Percentiles rank a stretch among this genome's conserved stretches.
These are phyloP conservation scores for Gamarada debralockiae DNA, from an alignment of 495 filamentous ascomycete species.

Conservation along the genomic window DNA sequence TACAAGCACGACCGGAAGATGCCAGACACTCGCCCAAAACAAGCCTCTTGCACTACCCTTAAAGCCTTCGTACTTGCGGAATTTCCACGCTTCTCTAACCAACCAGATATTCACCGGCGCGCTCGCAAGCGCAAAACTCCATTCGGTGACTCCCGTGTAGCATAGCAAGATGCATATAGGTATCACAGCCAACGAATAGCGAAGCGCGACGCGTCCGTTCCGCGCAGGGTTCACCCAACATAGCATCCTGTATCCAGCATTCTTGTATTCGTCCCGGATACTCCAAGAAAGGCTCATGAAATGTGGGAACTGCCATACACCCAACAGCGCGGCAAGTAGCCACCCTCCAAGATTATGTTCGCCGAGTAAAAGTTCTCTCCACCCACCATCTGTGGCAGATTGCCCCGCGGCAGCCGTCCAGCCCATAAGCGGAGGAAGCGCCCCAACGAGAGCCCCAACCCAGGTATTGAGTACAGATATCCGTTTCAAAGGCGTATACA, in stretches of 20 bases:
- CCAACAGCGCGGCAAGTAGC: slow-evolving; percentile 79
- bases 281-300: slow-evolving; percentile 89
- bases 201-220: slow-evolving; percentile 79
- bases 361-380: slow-evolving; percentile 75
- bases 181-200: slow-evolving; percentile 84
- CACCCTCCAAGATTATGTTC: slow-evolving; percentile 76
- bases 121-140: slow-evolving; percentile 79
- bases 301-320: slow-evolving; percentile 97
- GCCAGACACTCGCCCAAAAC: slow-evolving; percentile 99
- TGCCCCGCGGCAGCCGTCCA: slow-evolving; percentile 93
- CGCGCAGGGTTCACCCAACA: slow-evolving; percentile 79
- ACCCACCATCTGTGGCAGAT: slow-evolving; percentile 69
- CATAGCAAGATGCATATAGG: slow-evolving; percentile 83
- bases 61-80: slow-evolving; percentile 74
- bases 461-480: slow-evolving; percentile 88
- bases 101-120: slow-evolving; percentile 84
- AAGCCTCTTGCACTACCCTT: slow-evolving; percentile 79
- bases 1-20: slow-evolving; percentile 86
- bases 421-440: slow-evolving; percentile 94
- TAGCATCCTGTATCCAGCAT: slow-evolving; percentile 88
- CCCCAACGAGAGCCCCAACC: slow-evolving; percentile 89
- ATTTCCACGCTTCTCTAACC: slow-evolving; percentile 71
- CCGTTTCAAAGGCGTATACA: slow-evolving; percentile 91
- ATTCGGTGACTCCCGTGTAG: slow-evolving; percentile 79
- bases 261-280: slow-evolving; percentile 85